phyloP scores from a whole-genome alignment of 306 rosid species.

The Inga leiocalycina region DNA sequence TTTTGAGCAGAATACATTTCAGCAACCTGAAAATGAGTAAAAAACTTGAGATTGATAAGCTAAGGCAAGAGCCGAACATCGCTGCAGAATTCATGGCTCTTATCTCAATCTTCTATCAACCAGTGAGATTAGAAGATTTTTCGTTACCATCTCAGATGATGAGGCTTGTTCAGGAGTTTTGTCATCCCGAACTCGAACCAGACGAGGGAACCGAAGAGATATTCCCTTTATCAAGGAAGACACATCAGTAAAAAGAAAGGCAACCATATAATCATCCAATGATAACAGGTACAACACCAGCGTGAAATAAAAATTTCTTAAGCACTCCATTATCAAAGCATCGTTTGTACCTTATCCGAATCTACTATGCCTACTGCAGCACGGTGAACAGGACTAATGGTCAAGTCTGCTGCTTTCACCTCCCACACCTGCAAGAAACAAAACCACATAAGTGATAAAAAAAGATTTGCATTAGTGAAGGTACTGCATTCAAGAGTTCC shows the following conservation, averaged over 20 bases:
- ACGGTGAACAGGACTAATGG: slow-evolving; percentile 89
- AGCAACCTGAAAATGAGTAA: slow-evolving; percentile 64
- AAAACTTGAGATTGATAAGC: neutral
- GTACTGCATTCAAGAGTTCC: neutral
- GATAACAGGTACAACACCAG: slow-evolving; percentile 4
- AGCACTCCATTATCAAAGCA: slow-evolving; percentile 9
- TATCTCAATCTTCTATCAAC: slow-evolving; percentile 11
- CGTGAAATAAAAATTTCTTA: slow-evolving; percentile 9
- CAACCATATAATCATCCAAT: slow-evolving; percentile 21
- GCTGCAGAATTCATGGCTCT: slow-evolving; percentile 12
- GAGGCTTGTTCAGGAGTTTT: slow-evolving; percentile 86
- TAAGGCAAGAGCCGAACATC: neutral
- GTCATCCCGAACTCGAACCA: slow-evolving; percentile 78
- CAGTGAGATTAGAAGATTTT: slow-evolving; percentile 4
- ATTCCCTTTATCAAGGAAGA: slow-evolving; percentile 59
- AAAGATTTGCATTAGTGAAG: neutral
- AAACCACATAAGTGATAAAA: neutral
- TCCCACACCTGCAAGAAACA: slow-evolving; percentile 80
- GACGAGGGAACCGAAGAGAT: slow-evolving; percentile 91
- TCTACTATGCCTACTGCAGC: slow-evolving; percentile 90
- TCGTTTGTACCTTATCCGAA: slow-evolving; percentile 60
- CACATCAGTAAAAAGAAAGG: slow-evolving; percentile 27
- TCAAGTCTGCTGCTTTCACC: slow-evolving; percentile 96
- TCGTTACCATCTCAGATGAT: slow-evolving; percentile 76
- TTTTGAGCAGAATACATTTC: slow-evolving; percentile 85